These are phyloP conservation scores for Eucalyptus sp. DNA, from an alignment of 345 rosid species.

Conservation along the genomic window DNA sequence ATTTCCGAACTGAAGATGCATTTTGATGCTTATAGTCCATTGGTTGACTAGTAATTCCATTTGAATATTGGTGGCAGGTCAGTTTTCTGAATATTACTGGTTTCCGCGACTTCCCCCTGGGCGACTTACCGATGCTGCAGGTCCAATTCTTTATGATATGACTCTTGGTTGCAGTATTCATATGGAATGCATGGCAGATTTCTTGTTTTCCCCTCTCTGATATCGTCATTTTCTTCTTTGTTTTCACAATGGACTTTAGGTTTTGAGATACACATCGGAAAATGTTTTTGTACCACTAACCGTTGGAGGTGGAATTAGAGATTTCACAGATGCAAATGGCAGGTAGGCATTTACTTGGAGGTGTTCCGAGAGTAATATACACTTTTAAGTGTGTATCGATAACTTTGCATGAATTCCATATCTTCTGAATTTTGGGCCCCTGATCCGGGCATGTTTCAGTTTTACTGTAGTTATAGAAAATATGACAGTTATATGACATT, in stretches of 20 bases:
- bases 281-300: constrained; percentile 97
- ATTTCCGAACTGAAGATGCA: background rate
- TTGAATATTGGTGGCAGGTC: constrained; percentile 31
- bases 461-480: background rate
- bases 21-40: background rate
- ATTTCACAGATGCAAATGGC: constrained; percentile 91
- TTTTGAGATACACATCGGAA: constrained; percentile 80
- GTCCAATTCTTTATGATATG: constrained; percentile 12
- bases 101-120: constrained; percentile 90
- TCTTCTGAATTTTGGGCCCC: background rate
- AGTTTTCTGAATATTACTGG: constrained; percentile 92
- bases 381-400: background rate
- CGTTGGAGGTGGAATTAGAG: constrained; percentile 98
- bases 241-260: constrained; percentile 18
- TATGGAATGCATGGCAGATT: background rate
- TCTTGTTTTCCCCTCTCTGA: background rate
- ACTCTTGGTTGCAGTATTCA: background rate
- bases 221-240: background rate
- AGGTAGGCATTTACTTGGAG: constrained; percentile 26
- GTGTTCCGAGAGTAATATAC: background rate
- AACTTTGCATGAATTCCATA: background rate
- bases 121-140: constrained; percentile 97
- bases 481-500: background rate
- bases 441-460: background rate
- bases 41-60: background rate